Evolutionary conservation across 495 filamentous ascomycete species (phyloP), one percentile per base, ranked within the genome.

Genomic region (Aspergillus olivimuriae): DNA sequence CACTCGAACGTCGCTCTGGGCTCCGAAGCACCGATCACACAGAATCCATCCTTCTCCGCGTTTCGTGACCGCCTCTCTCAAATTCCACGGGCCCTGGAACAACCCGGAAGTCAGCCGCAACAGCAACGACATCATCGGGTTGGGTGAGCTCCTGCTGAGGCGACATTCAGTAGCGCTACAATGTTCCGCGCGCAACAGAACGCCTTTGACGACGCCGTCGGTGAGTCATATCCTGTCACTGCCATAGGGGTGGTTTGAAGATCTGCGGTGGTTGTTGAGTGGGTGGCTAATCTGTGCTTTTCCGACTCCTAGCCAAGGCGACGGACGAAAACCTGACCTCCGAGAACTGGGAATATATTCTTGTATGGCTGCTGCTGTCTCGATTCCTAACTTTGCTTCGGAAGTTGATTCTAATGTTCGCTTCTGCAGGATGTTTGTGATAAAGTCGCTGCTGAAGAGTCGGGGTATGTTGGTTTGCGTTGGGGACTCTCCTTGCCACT

Each of bases 311-410:
- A 98, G 92, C 86, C 69, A 96, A 95, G 78, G 90, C 94, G 63
- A 98, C 92, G 37, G 92, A 98, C 63, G 92, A 98, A 75, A 98
- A 95, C 62, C 78, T 96, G 58, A 97, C 92, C 7, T 86, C 86
- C 33, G 94, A 97, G 72, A 95, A 97, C 66, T 98, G 92, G 92
- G 92, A 92, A 56, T 89, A 83, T 62, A 98, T 98, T 64, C 83
- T 98, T 66, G 78, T 82, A 69, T 55, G 70, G 21, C 28, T 35
- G 30, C 28, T 17, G 23, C 7, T 16, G 22, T 8, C n/a, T 18
- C 1, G 20, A 39, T 12, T 23, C 30, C 26, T 19, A 2, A 2
- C 8, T 2, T 23, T 7, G 4, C 4, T 14, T 18, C 19, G 22
- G 3, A 33, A 11, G 19, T n/a, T 43, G 5, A 30, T 43, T 41